Evolutionary conservation across 2,329 filamentous ascomycete genomes (phyloP).

Genomic region (Venturia pyrina): DNA sequence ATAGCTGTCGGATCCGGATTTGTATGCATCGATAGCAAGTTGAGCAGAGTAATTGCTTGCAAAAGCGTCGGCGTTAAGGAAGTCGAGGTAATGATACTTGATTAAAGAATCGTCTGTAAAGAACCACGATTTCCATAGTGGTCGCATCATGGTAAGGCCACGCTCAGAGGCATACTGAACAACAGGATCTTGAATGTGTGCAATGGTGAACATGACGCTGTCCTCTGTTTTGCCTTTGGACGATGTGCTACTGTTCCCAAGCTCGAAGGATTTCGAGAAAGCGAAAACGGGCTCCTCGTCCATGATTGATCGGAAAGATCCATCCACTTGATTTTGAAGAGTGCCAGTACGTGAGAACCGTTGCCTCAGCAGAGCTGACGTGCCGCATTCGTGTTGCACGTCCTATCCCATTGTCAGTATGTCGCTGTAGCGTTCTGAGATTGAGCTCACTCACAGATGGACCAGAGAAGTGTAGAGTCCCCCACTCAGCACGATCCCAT

Average conservation of each 20-base stretch:
- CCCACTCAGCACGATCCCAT: slow-evolving; percentile 72
- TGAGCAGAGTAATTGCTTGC: slow-evolving; percentile 66
- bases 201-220: slow-evolving; percentile 63
- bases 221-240: slow-evolving; percentile 17
- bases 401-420: slow-evolving; percentile 27
- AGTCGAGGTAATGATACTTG: slow-evolving; percentile 68
- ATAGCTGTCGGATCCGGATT: slow-evolving; percentile 65
- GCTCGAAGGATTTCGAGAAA: slow-evolving; percentile 40
- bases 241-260: slow-evolving; percentile 12
- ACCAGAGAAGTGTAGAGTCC: slow-evolving; percentile 65
- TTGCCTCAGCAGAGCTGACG: slow-evolving; percentile 54
- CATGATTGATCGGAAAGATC: slow-evolving; percentile 58
- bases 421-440: background rate
- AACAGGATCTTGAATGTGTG: slow-evolving; percentile 67
- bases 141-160: slow-evolving; percentile 67
- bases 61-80: slow-evolving; percentile 50
- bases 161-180: slow-evolving; percentile 69
- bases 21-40: slow-evolving; percentile 59
- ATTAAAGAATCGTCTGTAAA: slow-evolving; percentile 52
- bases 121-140: slow-evolving; percentile 72
- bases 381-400: slow-evolving; percentile 60
- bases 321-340: slow-evolving; percentile 57
- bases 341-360: slow-evolving; percentile 59
- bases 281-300: slow-evolving; percentile 76
- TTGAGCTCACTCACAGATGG: background rate